These are phyloP conservation scores for Apiospora koreana DNA, from an alignment of 2,329 filamentous ascomycete genomes.

Conservation along the genomic window DNA sequence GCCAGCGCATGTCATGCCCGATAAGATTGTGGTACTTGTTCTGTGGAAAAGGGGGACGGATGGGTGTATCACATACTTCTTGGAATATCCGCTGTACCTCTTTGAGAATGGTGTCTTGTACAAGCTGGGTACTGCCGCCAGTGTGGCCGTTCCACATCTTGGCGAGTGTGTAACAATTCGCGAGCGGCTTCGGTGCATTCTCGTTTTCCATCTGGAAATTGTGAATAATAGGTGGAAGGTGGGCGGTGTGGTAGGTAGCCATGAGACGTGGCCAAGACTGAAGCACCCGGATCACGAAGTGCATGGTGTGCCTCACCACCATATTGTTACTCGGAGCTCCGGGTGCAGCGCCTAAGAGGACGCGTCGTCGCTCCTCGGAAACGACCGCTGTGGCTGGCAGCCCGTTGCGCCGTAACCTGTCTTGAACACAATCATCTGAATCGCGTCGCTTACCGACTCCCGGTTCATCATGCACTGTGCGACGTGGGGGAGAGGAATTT, in stretches of 20 bases:
- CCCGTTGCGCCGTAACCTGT: neutral
- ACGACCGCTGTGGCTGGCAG: neutral
- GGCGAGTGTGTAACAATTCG: neutral
- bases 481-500: neutral
- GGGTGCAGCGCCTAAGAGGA: neutral
- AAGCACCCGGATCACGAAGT: constrained; percentile 18
- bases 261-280: constrained; percentile 20
- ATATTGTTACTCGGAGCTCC: neutral
- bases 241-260: constrained; percentile 13
- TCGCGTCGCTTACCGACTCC: neutral
- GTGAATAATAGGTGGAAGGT: constrained; percentile 21
- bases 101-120: neutral
- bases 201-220: neutral
- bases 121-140: neutral
- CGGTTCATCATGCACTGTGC: neutral
- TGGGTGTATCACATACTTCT: neutral
- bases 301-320: constrained; percentile 16
- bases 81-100: neutral
- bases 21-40: neutral
- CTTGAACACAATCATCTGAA: neutral
- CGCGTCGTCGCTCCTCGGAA: neutral
- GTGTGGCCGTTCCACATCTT: neutral
- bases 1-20: neutral
- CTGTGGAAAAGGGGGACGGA: neutral
- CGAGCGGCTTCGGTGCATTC: neutral